phyloP scores from a whole-genome alignment of 805 yeast species.

The Nakazawaea holstii region DNA sequence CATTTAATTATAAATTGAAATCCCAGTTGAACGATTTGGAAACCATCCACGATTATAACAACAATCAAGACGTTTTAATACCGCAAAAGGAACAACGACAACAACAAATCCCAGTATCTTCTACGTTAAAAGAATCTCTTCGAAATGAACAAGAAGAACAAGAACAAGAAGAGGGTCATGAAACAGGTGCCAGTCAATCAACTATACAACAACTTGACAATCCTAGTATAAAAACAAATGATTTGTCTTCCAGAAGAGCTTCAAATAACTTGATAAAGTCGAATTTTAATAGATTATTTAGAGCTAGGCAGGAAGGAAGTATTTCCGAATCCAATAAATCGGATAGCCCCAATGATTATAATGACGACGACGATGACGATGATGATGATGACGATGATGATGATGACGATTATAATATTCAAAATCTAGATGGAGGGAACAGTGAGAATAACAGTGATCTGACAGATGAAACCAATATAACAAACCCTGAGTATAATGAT shows the following conservation, averaged over 20 bases:
- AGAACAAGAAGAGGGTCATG: neutral
- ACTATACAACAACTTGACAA: neutral
- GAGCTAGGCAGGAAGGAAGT: conserved; percentile 3
- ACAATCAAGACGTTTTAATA: neutral
- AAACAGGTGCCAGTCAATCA: neutral
- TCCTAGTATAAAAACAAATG: neutral
- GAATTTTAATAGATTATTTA: conserved; percentile 7
- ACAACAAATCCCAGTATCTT: neutral
- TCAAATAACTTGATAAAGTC: conserved; percentile 7
- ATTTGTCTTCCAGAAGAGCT: neutral
- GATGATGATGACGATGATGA: conserved; percentile 21
- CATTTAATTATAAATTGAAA: conserved; percentile 11
- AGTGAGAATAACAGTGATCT: conserved; percentile 15
- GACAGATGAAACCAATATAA: conserved; percentile 15
- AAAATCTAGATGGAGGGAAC: too few species aligned
- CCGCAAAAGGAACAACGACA: conserved; percentile 5
- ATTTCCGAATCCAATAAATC: conserved; percentile 12
- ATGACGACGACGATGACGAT: conserved; percentile 19
- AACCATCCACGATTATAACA: neutral
- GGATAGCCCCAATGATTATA: conserved; percentile 16
- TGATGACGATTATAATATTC: conserved; percentile 9
- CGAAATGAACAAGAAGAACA: neutral
- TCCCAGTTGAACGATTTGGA: conserved; percentile 3
- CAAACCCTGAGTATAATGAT: conserved; percentile 23
- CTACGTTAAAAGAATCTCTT: conserved; percentile 5